A percentile compares a stretch with the other conserved stretches of the same genome.
Evolutionary conservation across 495 filamentous ascomycete species (phyloP).

Genomic region (Trichoderma asperelloides): DNA sequence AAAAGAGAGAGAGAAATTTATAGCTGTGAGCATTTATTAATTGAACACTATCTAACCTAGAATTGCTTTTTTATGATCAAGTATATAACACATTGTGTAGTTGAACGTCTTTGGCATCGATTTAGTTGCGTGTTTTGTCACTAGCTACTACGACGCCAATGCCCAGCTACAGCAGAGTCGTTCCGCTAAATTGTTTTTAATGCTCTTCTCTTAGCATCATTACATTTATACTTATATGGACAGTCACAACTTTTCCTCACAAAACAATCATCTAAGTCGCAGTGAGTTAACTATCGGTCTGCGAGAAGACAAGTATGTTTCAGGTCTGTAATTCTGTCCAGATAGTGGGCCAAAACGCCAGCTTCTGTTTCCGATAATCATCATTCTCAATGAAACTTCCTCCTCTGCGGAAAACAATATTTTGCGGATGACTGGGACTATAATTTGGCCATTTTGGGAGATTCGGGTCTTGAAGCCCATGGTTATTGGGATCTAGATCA

Average conservation of each 20-base stretch:
- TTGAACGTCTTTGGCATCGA: too few species aligned
- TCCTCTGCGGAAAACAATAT: background rate
- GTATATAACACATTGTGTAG: too few species aligned
- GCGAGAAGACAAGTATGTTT: background rate
- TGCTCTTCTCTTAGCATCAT: background rate
- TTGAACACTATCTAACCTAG: too few species aligned
- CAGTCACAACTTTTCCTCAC: too few species aligned
- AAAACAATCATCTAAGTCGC: too few species aligned
- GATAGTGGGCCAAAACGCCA: conserved; percentile 4
- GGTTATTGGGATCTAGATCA: conserved; percentile 38
- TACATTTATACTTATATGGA: background rate
- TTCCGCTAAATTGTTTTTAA: background rate
- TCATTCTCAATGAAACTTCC: conserved; percentile 8
- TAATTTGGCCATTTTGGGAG: conserved; percentile 10
- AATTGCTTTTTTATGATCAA: too few species aligned
- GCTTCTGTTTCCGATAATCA: conserved; percentile 7
- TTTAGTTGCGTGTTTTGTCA: background rate
- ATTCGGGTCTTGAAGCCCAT: conserved; percentile 6
- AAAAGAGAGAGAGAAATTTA: too few species aligned
- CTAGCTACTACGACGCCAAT: background rate
- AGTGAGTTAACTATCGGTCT: too few species aligned
- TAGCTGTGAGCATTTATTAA: too few species aligned
- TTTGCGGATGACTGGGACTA: background rate
- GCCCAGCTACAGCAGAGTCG: background rate
- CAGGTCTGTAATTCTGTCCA: background rate